Conservation (phyloP, 108 stramenopile genomes). For the Aurantiochytrium sp. region DNA sequence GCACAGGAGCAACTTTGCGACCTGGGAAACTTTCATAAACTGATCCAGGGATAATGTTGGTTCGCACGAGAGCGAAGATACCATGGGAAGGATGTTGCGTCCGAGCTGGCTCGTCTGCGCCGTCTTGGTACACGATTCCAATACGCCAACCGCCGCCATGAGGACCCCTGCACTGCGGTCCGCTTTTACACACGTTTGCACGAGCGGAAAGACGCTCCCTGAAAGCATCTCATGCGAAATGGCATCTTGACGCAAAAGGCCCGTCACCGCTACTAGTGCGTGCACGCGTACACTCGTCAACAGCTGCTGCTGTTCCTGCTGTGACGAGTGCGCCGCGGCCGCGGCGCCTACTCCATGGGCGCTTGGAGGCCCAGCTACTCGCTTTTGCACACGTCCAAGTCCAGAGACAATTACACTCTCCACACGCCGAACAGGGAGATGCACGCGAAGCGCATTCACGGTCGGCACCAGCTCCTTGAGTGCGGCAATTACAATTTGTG, state of each 20-base stretch:
- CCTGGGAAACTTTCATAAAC: neutral
- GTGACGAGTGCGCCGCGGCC: neutral
- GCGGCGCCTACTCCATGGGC: neutral
- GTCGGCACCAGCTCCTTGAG: neutral
- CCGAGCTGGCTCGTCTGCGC: neutral
- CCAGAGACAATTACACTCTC: neutral
- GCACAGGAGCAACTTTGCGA: neutral
- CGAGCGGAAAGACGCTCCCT: neutral
- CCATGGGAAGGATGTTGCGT: neutral
- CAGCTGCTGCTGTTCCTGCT: neutral
- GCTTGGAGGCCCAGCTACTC: neutral
- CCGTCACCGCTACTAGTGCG: neutral
- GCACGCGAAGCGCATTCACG: neutral
- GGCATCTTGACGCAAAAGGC: neutral
- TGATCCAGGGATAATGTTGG: neutral
- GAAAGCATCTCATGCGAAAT: neutral
- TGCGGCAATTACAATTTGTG: neutral
- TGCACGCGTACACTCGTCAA: neutral
- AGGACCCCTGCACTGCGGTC: neutral
- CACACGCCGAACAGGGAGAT: neutral
- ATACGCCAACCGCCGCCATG: neutral
- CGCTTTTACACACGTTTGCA: neutral
- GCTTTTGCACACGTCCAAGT: neutral
- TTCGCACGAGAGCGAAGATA: neutral
- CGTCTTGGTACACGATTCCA: neutral